Percentiles rank a stretch among this genome's conserved stretches.
Evolutionary conservation across 2,329 filamentous ascomycete genomes (phyloP).

Genomic region (Teratosphaeria epicoccoides): DNA sequence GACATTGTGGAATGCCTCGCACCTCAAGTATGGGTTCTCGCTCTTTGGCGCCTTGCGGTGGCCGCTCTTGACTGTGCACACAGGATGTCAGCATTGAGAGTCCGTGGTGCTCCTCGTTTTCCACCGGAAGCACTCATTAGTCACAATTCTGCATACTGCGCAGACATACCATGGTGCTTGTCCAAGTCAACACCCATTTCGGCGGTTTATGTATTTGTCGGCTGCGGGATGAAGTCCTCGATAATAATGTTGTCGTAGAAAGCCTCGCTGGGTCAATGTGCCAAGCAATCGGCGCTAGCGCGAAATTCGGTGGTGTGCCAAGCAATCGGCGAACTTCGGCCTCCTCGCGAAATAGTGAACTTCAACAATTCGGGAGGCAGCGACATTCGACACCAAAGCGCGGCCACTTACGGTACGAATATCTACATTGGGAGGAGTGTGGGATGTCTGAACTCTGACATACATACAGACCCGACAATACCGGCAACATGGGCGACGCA

Average conservation of each 20-base stretch:
- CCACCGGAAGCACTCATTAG: not conserved
- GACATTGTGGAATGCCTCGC: conserved; percentile 11
- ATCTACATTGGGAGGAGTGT: not conserved
- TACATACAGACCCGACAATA: conserved; percentile 4
- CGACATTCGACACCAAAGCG: not conserved
- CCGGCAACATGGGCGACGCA: conserved; percentile 23
- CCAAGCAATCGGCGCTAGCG: too few relatives aligned
- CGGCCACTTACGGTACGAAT: not conserved
- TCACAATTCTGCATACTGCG: not conserved
- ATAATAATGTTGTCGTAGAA: too few relatives aligned
- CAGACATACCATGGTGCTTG: conserved; percentile 15
- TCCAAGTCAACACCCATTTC: conserved; percentile 15
- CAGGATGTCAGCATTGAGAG: conserved; percentile 1
- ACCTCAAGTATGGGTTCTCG: conserved; percentile 43
- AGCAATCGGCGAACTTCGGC: not conserved
- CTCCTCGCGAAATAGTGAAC: not conserved
- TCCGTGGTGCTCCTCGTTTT: not conserved
- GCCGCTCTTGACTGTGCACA: conserved; percentile 9
- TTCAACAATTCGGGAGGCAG: not conserved
- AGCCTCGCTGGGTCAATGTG: too few relatives aligned
- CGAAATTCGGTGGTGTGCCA: not conserved
- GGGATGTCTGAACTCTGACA: not conserved
- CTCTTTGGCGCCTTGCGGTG: conserved; percentile 68
- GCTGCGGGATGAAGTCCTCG: not conserved
- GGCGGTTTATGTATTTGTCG: conserved; percentile 5